A percentile compares a stretch with the other conserved stretches of the same genome.
phyloP scores from a whole-genome alignment of 1,284 basidiomycete genomes.

The Ceratorhiza oryzae-sativae region DNA sequence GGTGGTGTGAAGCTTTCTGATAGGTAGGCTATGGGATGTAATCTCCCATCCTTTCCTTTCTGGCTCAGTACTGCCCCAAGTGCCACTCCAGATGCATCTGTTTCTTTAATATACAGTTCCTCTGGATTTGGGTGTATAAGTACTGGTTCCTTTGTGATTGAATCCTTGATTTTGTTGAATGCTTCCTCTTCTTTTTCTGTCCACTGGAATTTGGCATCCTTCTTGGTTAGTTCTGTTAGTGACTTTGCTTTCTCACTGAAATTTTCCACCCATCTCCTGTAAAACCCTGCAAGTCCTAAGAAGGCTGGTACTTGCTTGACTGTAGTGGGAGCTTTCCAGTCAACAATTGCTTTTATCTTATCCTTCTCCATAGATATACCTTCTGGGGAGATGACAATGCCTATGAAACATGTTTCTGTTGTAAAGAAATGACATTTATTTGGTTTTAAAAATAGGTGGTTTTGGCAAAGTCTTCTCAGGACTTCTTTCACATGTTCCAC shows the following conservation, averaged over 20 bases:
- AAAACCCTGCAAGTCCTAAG: conserved; percentile 51
- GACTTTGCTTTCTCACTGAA: conserved; percentile 48
- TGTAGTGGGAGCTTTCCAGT: conserved; percentile 47
- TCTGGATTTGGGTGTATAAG: conserved; percentile 9
- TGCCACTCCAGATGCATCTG: conserved; percentile 29
- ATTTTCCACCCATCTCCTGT: conserved; percentile 48
- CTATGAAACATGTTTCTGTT: background rate
- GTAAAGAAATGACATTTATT: background rate
- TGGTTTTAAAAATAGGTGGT: conserved; percentile 23
- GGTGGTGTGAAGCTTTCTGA: conserved; percentile 41
- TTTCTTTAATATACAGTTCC: conserved; percentile 26
- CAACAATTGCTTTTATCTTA: conserved; percentile 47
- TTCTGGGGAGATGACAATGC: background rate
- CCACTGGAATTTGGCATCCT: conserved; percentile 43
- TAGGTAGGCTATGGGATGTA: conserved; percentile 42
- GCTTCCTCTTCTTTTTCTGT: conserved; percentile 41
- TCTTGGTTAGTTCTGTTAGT: conserved; percentile 45
- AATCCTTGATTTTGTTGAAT: conserved; percentile 46
- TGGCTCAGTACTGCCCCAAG: conserved; percentile 7
- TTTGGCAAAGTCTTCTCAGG: background rate
- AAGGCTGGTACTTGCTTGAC: conserved; percentile 47
- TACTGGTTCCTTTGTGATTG: conserved; percentile 35
- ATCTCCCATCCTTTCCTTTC: conserved; percentile 29
- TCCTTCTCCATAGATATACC: conserved; percentile 12
- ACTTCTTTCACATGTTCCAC: conserved; percentile 19